phyloP scores from a whole-genome alignment of 441 rosid genomes.

The Cnidoscolus chayamansa region DNA sequence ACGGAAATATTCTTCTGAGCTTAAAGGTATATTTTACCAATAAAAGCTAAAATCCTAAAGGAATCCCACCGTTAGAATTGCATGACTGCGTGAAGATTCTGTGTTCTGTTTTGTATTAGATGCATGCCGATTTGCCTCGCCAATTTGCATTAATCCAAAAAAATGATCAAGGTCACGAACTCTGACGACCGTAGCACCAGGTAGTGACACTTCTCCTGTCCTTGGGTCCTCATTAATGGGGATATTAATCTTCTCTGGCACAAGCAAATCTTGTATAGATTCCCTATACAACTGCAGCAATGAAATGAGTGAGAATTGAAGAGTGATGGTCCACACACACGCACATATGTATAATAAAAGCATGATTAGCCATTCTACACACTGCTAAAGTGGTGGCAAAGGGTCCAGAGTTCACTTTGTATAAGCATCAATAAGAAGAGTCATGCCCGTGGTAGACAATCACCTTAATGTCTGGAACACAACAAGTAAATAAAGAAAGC shows the following conservation, averaged over 20 bases:
- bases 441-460: neutral
- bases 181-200: constrained; percentile 58
- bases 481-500: constrained; percentile 4
- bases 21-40: neutral
- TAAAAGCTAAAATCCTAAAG: constrained; percentile 10
- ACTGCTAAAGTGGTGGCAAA: neutral
- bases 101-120: constrained; percentile 89
- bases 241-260: constrained; percentile 70
- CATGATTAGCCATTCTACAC: neutral
- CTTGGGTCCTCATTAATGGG: constrained; percentile 70
- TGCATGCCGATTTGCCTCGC: constrained; percentile 78
- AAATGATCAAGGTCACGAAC: constrained; percentile 63
- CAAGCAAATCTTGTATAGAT: constrained; percentile 84
- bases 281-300: constrained; percentile 73
- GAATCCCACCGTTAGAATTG: constrained; percentile 69
- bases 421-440: constrained; percentile 9
- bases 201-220: constrained; percentile 78
- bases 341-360: neutral
- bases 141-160: constrained; percentile 67
- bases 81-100: constrained; percentile 96
- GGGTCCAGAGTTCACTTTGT: neutral
- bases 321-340: neutral
- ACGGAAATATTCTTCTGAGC: constrained; percentile 8
- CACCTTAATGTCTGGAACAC: neutral
- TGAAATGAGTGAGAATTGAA: constrained; percentile 14